Evolutionary conservation across 2,329 filamentous ascomycete species (phyloP).

Genomic region (Exophiala mesophila): DNA sequence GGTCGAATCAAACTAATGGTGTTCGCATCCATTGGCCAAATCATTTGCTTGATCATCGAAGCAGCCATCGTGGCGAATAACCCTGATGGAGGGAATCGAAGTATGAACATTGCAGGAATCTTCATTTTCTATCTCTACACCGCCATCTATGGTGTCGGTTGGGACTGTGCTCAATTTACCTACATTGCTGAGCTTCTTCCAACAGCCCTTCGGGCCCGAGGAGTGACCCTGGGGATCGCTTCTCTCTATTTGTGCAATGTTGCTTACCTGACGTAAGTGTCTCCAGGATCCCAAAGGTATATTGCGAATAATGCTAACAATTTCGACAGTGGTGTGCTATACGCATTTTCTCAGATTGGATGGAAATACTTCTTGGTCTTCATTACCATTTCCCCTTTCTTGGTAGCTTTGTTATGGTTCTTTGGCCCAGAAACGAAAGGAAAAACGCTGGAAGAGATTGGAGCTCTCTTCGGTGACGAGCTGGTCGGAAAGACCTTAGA

Average conservation of each 20-base stretch:
- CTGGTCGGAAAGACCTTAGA: too few relatives aligned
- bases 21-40: background rate
- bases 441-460: background rate
- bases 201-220: background rate
- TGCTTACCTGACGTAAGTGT: background rate
- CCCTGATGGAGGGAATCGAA: background rate
- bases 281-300: too few relatives aligned
- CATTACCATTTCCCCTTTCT: background rate
- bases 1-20: slow-evolving; percentile 4
- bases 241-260: background rate
- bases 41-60: background rate
- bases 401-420: background rate
- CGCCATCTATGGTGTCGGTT: background rate
- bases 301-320: too few relatives aligned
- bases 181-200: background rate
- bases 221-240: background rate
- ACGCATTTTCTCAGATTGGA: background rate
- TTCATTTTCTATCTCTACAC: slow-evolving; percentile 30
- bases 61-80: slow-evolving; percentile 1
- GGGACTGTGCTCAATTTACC: background rate
- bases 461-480: background rate
- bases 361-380: background rate
- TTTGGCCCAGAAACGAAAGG: background rate
- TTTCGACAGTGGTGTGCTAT: too few relatives aligned
- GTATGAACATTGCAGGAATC: slow-evolving; percentile 27